A percentile compares a stretch with the other conserved stretches of the same genome.
phyloP scores from a whole-genome alignment of 1,284 basidiomycete genomes.

The Ustilago bromivora region DNA sequence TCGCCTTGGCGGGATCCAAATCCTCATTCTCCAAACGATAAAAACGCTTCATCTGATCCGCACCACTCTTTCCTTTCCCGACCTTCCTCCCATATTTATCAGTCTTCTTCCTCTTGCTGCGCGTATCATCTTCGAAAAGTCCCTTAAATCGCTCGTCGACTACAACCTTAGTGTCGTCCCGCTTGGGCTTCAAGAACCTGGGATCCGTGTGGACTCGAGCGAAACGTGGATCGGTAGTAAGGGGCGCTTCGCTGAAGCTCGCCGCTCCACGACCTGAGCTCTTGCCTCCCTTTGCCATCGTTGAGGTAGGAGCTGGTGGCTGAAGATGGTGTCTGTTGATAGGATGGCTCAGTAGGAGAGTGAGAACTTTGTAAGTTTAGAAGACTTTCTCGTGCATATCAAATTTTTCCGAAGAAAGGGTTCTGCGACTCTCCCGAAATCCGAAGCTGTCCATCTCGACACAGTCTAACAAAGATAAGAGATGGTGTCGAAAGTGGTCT shows the following conservation, averaged over 20 bases:
- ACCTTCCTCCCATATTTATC: slow-evolving; percentile 92
- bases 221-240: slow-evolving; percentile 74
- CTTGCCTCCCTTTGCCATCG: slow-evolving; percentile 39
- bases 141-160: slow-evolving; percentile 94
- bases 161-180: slow-evolving; percentile 83
- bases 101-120: slow-evolving; percentile 72
- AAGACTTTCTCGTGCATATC: slow-evolving; percentile 2
- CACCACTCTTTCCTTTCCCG: slow-evolving; percentile 43
- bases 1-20: slow-evolving; percentile 72
- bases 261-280: slow-evolving; percentile 5
- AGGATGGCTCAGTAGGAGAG: not conserved
- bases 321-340: not conserved
- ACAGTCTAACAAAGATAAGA: not conserved
- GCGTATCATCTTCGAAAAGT: slow-evolving; percentile 44
- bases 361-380: not conserved
- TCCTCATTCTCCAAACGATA: slow-evolving; percentile 64
- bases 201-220: slow-evolving; percentile 89
- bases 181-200: slow-evolving; percentile 86
- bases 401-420: slow-evolving; percentile 16
- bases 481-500: not conserved
- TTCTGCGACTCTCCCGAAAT: slow-evolving; percentile 5
- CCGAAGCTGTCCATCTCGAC: slow-evolving; percentile 3
- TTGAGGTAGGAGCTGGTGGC: not conserved
- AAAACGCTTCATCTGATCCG: slow-evolving; percentile 57
- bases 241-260: slow-evolving; percentile 32